phyloP scores from a whole-genome alignment of 345 rosid species.

The Salix caprea region DNA sequence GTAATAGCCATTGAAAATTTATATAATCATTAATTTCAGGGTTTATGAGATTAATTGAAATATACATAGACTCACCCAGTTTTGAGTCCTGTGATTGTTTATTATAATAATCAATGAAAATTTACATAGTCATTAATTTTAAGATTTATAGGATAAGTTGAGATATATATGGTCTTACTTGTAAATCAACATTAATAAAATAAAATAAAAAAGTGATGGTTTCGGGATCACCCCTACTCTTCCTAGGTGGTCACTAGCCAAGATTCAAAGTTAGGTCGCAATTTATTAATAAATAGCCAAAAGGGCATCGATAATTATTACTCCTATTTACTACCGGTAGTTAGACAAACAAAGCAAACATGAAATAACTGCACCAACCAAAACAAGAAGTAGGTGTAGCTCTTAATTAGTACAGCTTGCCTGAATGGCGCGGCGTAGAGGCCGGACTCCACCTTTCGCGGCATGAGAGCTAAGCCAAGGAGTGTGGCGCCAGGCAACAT shows the following conservation, averaged over 20 bases:
- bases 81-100: too few species aligned
- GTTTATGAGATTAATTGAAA: too few species aligned
- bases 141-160: too few species aligned
- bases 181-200: too few species aligned
- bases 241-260: not conserved
- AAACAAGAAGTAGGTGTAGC: not conserved
- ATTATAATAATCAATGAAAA: too few species aligned
- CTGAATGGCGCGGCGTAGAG: slow-evolving; percentile 90
- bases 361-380: not conserved
- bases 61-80: fast-evolving
- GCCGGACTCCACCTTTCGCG: slow-evolving; percentile 82
- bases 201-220: too few species aligned
- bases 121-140: too few species aligned
- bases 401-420: slow-evolving; percentile 32
- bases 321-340: not conserved
- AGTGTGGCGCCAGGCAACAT: slow-evolving; percentile 86
- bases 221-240: too few species aligned
- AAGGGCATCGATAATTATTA: not conserved
- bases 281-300: not conserved
- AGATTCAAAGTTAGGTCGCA: not conserved
- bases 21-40: too few species aligned
- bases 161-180: too few species aligned
- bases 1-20: too few species aligned
- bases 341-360: not conserved
- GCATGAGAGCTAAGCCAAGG: slow-evolving; percentile 89